Evolutionary conservation across 768 basidiomycete genomes (phyloP).

Genomic region (Baorangia bicolor): DNA sequence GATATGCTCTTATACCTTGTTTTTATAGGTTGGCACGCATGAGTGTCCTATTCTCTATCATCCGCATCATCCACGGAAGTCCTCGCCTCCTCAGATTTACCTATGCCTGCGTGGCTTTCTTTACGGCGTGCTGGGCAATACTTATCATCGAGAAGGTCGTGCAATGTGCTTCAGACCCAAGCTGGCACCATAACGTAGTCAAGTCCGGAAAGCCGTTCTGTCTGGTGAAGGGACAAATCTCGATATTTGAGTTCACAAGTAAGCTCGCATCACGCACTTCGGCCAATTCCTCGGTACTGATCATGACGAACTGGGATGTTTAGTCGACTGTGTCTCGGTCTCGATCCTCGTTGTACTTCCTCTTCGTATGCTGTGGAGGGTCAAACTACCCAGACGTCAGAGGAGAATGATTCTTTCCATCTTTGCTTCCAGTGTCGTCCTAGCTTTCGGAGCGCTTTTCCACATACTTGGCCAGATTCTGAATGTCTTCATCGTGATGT

Average conservation of each 20-base stretch:
- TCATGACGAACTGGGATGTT: neutral
- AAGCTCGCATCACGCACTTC: too few relatives aligned
- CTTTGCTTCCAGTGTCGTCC: conserved; percentile 9
- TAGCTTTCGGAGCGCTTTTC: conserved; percentile 5
- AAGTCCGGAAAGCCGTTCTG: neutral
- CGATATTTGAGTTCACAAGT: too few relatives aligned
- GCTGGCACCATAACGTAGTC: too few relatives aligned
- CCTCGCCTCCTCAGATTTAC: neutral
- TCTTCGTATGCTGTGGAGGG: conserved; percentile 13
- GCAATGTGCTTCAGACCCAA: neutral
- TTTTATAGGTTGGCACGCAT: conserved; percentile 5
- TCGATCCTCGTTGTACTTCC: conserved; percentile 8
- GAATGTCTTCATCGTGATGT: neutral
- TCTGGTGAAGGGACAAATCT: neutral
- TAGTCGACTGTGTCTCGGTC: conserved; percentile 10
- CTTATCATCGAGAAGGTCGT: neutral
- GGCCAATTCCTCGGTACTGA: neutral
- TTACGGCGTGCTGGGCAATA: neutral
- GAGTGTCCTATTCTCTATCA: conserved; percentile 15
- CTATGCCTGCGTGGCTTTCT: neutral
- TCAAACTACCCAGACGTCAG: conserved; percentile 15
- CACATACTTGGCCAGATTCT: neutral
- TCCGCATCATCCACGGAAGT: neutral
- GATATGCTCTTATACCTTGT: neutral
- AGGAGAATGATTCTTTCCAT: conserved; percentile 2